Evolutionary conservation across 2,329 filamentous ascomycete genomes (phyloP).

Genomic region (Botrytis hyacinthi): DNA sequence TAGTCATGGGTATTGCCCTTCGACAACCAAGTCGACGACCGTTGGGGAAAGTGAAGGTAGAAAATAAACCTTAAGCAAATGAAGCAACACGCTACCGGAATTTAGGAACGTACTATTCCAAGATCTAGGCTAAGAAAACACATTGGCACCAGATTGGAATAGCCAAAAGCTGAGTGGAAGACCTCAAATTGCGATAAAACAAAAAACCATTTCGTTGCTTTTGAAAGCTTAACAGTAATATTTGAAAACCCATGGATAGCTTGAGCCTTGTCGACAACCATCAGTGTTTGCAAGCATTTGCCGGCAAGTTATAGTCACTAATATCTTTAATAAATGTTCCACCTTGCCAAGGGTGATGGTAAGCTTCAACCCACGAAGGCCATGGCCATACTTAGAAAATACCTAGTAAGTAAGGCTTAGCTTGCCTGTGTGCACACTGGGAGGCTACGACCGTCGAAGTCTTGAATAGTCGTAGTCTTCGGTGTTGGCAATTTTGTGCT

Average conservation of each 20-base stretch:
- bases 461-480: background rate
- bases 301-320: background rate
- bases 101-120: background rate
- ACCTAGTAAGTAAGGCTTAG: constrained; percentile 14
- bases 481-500: background rate
- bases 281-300: constrained; percentile 1
- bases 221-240: background rate
- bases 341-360: background rate
- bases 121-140: background rate
- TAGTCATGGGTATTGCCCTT: background rate
- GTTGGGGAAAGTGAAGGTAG: background rate
- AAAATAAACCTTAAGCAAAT: background rate
- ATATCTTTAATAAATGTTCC: background rate
- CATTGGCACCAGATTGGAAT: background rate
- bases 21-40: background rate
- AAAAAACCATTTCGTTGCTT: background rate
- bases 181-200: background rate
- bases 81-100: background rate
- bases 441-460: background rate
- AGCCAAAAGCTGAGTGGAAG: background rate
- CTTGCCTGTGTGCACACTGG: background rate
- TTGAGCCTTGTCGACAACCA: background rate
- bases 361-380: background rate
- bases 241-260: too few relatives aligned
- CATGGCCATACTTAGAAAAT: background rate